Base-by-base conservation (phyloP, 2,329 filamentous ascomycete genomes). In the Penicillium occitanis region DNA sequence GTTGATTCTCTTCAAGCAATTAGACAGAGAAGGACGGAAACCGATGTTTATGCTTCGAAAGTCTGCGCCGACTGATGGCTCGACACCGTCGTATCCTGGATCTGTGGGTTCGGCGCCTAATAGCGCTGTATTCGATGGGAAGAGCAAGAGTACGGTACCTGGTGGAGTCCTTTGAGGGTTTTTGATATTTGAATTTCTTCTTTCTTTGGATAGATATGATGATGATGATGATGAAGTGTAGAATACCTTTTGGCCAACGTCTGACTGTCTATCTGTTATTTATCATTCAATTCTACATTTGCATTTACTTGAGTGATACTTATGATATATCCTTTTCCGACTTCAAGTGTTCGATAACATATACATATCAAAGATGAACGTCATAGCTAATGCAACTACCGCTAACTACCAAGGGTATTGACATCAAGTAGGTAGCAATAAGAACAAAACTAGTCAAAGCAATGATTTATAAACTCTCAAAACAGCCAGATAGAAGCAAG, bases 11-110 rank as follows among this genome's bases (percentile, higher is more conserved):
- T 99, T 99, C 81, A 99, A 99, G 81, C 93, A 98, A 77, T 83
- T 99, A 65, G 93, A 98, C 76, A 93, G 93, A 77, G 95, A 98
- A 81, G 95, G 95, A 57, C 91, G 96, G 80, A 99, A 98, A 77
- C 95, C 95, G 25, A 98, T 98, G 95, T 99, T 99, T 75, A 99
- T 99, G 95, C 82, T 99, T 65, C 84, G 95, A 63, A 86, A 86
- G 70, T 84, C 89, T 70, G 85, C 86, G n/a, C 84, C 85, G 63
- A 79, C 82, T 3, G 74, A 78, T 40, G 82, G 84, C 10, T 48
- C 66, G 10, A 68, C 68, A 19, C 33, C 61, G 22, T 66, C 67
- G 10, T 67, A 67, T 62, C 62, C 65, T 42, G 62, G 53, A 22
- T 46, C 61, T 40, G 30, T 44, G 13, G 61, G 61, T 40, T 55